Evolutionary conservation across 2,329 filamentous ascomycete species (phyloP).

Genomic region (Helotiales sp.): DNA sequence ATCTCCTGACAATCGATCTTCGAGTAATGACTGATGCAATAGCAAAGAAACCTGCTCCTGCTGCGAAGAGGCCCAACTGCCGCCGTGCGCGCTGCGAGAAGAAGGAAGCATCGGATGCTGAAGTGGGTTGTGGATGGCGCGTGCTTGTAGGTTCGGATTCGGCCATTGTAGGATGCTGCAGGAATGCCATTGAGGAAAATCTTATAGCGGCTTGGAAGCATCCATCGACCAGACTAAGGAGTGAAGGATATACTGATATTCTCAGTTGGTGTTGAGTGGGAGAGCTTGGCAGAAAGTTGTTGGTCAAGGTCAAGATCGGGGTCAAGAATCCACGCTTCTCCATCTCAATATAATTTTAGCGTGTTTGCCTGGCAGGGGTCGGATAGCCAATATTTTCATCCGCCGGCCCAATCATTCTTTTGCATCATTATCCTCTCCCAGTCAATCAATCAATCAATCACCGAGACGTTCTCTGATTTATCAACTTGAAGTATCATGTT

Average conservation of each 20-base stretch:
- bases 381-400: too few species aligned
- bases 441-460: too few species aligned
- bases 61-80: constrained; percentile 70
- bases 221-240: not conserved
- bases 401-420: too few species aligned
- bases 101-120: constrained; percentile 23
- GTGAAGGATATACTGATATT: not conserved
- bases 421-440: too few species aligned
- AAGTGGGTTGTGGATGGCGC: constrained; percentile 6
- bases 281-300: not conserved
- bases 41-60: constrained; percentile 73
- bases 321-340: too few species aligned
- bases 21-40: constrained; percentile 71
- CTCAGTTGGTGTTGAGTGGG: not conserved
- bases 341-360: too few species aligned
- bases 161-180: constrained; percentile 23
- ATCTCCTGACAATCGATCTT: constrained; percentile 66
- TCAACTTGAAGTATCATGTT: too few species aligned
- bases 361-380: too few species aligned
- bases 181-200: constrained; percentile 23
- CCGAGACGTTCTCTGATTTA: too few species aligned
- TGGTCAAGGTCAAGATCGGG: too few species aligned
- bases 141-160: constrained; percentile 10
- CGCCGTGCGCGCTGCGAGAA: constrained; percentile 40
- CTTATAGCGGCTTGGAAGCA: not conserved